phyloP scores from a whole-genome alignment of 106 monocot species.

The Dendrobium catenatum region DNA sequence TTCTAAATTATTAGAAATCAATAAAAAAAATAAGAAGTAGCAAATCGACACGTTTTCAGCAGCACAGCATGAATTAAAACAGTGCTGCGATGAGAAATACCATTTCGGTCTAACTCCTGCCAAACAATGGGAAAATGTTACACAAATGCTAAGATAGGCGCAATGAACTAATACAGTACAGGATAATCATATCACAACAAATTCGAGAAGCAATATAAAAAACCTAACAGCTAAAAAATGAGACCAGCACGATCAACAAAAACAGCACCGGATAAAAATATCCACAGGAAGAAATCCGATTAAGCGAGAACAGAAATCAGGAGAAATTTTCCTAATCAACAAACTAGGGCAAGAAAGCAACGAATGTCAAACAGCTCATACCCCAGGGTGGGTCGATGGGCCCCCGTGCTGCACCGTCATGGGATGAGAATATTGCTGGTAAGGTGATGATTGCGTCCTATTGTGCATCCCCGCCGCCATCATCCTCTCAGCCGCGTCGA shows the following conservation, averaged over 20 bases:
- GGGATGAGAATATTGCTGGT: slow-evolving; percentile 7
- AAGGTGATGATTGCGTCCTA: background rate
- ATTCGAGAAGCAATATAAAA: background rate
- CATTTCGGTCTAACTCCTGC: background rate
- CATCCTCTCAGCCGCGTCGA: slow-evolving; percentile 18
- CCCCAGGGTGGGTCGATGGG: background rate
- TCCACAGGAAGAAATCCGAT: no score
- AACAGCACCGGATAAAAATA: background rate
- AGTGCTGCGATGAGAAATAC: background rate
- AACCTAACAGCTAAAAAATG: background rate
- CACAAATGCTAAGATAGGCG: background rate
- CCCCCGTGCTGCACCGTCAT: background rate
- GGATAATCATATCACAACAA: background rate
- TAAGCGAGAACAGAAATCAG: background rate
- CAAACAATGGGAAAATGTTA: background rate
- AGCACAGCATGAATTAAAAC: background rate
- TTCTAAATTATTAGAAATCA: background rate
- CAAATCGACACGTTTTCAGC: background rate
- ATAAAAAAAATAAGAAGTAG: background rate
- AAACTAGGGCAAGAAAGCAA: background rate
- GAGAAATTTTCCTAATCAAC: background rate
- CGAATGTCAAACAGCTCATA: background rate
- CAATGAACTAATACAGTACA: background rate
- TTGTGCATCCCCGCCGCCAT: slow-evolving; percentile 9
- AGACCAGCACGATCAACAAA: background rate